Evolutionary conservation across 441 rosid genomes (phyloP), one percentile per base, ranked within the genome.

Genomic region (Codiaeum variegatum): DNA sequence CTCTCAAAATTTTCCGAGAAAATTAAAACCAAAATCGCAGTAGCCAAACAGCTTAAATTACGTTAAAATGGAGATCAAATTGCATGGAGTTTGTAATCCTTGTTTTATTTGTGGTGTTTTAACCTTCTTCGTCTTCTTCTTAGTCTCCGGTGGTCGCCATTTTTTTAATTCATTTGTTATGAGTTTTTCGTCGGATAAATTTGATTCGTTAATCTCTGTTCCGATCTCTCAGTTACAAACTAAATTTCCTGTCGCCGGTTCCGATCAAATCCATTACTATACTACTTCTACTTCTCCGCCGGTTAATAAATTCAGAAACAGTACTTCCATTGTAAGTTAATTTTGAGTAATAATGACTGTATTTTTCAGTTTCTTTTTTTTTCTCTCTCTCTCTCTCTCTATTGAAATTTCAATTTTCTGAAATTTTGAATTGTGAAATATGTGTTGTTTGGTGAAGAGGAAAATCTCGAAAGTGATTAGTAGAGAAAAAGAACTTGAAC

Each of bases 401-500:
- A 56, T 69, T 55, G 42, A 49, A 67, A 34, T 69, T 69, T 34
- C 23, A 34, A 15, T 69, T 38, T 34, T 3, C 56, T 42, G 13
- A 47, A 23, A 61, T 26, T 54, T 23, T 36, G 18, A 29, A 21
- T 62, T 3, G 18, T 61, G 24, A 9, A n/a, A n/a, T n/a, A n/a
- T 42, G 23, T 6, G 15, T 63, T 26, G 9, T 47, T 1, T 47
- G 29, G 32, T 8, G 9, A 81, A 85, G 96, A 83, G 75, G 38
- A 83, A 84, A 80, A 78, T 56, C 55, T 55, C 59, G 70, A 75
- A 71, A 70, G 68, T 49, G 31, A 29, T 58, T 1, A 85, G 61
- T 76, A 79, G 82, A 78, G 80, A 78, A 73, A 67, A 75, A 62
- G 67, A 44, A 79, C 55, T 87, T 55, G 91, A 88, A 70, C 70